Evolutionary conservation across 2,329 filamentous ascomycete species (phyloP).

Genomic region (Dactylellina cionopaga): DNA sequence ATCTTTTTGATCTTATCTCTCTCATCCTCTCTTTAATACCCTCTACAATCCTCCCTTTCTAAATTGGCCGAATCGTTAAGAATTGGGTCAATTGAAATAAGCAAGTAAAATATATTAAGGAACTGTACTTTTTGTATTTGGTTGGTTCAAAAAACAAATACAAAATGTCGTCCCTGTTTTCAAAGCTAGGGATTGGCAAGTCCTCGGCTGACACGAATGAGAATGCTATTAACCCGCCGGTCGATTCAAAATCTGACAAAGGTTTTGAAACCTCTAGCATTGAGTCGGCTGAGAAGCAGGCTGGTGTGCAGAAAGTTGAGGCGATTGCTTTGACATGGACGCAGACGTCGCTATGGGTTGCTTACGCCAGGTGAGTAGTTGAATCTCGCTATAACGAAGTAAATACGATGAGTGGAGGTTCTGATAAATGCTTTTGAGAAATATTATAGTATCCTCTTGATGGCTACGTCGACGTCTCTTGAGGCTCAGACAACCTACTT

Average conservation of each 20-base stretch:
- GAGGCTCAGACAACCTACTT: slow-evolving; percentile 72
- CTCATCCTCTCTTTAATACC: too few relatives aligned
- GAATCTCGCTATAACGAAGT: neutral
- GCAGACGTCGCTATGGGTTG: slow-evolving; percentile 63
- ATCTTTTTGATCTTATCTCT: slow-evolving; percentile 52
- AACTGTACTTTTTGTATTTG: too few relatives aligned
- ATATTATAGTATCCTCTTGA: slow-evolving; percentile 64
- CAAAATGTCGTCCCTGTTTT: slow-evolving; percentile 28
- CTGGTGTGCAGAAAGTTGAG: slow-evolving; percentile 65
- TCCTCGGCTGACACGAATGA: slow-evolving; percentile 6
- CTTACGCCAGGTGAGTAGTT: slow-evolving; percentile 61
- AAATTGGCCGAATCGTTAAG: too few relatives aligned
- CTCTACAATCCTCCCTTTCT: slow-evolving; percentile 2
- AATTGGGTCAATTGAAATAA: too few relatives aligned
- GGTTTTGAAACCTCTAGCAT: slow-evolving; percentile 27
- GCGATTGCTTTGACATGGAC: slow-evolving; percentile 65
- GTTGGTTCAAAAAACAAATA: too few relatives aligned
- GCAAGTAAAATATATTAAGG: too few relatives aligned
- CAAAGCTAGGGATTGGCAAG: slow-evolving; percentile 9
- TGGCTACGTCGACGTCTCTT: slow-evolving; percentile 74
- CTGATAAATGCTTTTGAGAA: neutral
- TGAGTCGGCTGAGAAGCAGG: slow-evolving; percentile 58
- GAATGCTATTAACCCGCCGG: neutral
- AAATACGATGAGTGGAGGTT: neutral
- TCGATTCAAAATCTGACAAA: slow-evolving; percentile 21